Conservation (phyloP, 2,329 filamentous ascomycete genomes). For the Grosmannia penicillata region DNA sequence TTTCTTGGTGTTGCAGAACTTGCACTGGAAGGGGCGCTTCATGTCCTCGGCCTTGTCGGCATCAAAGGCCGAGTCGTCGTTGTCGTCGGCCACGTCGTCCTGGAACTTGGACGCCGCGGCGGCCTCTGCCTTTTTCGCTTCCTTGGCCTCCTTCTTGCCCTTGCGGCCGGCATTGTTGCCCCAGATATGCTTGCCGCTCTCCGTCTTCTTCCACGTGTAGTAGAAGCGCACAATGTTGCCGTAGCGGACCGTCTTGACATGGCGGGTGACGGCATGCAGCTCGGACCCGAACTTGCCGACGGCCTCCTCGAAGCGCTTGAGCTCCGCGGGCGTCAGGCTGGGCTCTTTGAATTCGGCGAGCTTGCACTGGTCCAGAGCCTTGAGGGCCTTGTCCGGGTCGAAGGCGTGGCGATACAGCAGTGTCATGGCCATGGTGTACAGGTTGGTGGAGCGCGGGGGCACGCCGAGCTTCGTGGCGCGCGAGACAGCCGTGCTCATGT, state of each 20-base stretch:
- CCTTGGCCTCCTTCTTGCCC: conserved; percentile 75
- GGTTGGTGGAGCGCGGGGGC: conserved; percentile 65
- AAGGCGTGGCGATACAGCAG: conserved; percentile 60
- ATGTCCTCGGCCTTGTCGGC: conserved; percentile 64
- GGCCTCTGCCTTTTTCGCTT: conserved; percentile 59
- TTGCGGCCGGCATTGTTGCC: conserved; percentile 76
- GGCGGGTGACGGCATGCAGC: conserved; percentile 64
- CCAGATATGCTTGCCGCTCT: conserved; percentile 76
- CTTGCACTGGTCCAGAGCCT: conserved; percentile 52
- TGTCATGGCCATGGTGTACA: conserved; percentile 69
- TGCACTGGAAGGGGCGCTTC: conserved; percentile 81
- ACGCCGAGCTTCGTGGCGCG: conserved; percentile 56
- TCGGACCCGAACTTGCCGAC: conserved; percentile 87
- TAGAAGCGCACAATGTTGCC: conserved; percentile 82
- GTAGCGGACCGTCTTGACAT: conserved; percentile 70
- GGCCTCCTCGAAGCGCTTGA: conserved; percentile 84
- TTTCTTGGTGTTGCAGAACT: conserved; percentile 69
- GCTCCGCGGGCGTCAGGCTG: conserved; percentile 58
- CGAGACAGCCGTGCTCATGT: conserved; percentile 54
- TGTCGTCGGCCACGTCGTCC: conserved; percentile 82
- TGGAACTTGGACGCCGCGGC: conserved; percentile 56
- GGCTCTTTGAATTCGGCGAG: conserved; percentile 72
- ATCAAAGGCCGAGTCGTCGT: conserved; percentile 94
- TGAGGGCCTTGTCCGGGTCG: conserved; percentile 54
- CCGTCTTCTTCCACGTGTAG: conserved; percentile 96